Base-by-base conservation (phyloP, 306 rosid genomes). In the Styphnolobium japonicum region DNA sequence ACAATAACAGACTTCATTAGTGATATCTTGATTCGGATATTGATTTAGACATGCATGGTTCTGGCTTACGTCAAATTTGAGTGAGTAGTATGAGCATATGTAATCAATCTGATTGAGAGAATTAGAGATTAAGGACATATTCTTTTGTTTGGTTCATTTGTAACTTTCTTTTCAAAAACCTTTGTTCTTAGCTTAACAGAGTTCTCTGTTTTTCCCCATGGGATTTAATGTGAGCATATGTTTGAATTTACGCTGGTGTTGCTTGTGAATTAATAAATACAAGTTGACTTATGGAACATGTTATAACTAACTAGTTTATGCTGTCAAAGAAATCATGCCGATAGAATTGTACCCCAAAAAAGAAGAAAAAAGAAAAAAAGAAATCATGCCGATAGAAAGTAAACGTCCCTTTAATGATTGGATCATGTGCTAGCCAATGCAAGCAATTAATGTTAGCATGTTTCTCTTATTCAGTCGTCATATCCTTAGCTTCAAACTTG, bases 361-460 rank as follows among this genome's bases (percentile, higher is more conserved):
- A n/a, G n/a, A n/a, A n/a, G n/a, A n/a, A n/a, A n/a, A n/a, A n/a
- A n/a, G n/a, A n/a, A n/a, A n/a, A n/a, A 31, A 52, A 58, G 46
- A 1, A 25, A 53, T 52, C 72, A 51, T 73, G 83, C 42, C 31
- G 11, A 71, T 77, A 21, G 5, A 53, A 23, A 73, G 55, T 34
- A 14, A 49, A 72, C 33, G n/a, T 42, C 48, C 12, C 64, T 18
- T 63, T 43, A 73, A 84, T 84, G 88, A 82, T 86, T 73, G 74
- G 81, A 79, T 74, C 85, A 88, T 79, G 84, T 86, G 89, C 37
- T 55, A n/a, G 43, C 8, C 48, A 79, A 34, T 63, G 45, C 58
- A 18, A 67, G 22, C 16, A 23, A 79, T 56, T 63, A 9, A 27
- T 18, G 39, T 71, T 34, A 21, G 4, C 80, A 53, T 43, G 31